Percentiles rank a stretch among this genome's conserved stretches.
These are phyloP conservation scores for Penstemon barbatus DNA, from an alignment of 257 asterid genomes.

Conservation along the genomic window DNA sequence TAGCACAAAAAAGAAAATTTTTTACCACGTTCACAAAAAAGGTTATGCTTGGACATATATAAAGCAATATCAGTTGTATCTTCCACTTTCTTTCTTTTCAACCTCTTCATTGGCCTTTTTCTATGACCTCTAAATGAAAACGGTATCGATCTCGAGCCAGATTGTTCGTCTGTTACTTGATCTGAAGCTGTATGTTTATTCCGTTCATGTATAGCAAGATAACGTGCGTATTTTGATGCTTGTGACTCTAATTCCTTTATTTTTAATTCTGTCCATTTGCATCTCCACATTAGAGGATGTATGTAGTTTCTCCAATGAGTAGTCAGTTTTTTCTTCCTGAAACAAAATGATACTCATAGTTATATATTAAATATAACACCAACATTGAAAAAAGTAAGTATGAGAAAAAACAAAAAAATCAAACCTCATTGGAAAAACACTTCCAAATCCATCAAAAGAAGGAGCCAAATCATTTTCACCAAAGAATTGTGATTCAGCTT, in stretches of 20 bases:
- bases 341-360: neutral
- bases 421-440: conserved; percentile 73
- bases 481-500: conserved; percentile 71
- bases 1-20: conserved; percentile 17
- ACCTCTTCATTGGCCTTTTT: conserved; percentile 61
- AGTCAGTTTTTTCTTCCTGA: conserved; percentile 82
- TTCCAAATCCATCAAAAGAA: conserved; percentile 60
- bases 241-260: conserved; percentile 65
- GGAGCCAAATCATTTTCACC: conserved; percentile 54
- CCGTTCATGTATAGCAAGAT: conserved; percentile 42
- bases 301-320: conserved; percentile 82
- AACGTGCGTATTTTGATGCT: conserved; percentile 56
- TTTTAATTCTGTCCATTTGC: conserved; percentile 86
- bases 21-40: conserved; percentile 69
- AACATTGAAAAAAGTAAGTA: neutral
- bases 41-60: conserved; percentile 67
- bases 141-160: conserved; percentile 61
- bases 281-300: conserved; percentile 90
- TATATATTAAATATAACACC: neutral
- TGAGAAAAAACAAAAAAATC: conserved; percentile 9
- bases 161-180: conserved; percentile 45
- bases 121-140: conserved; percentile 38
- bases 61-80: conserved; percentile 46
- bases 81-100: conserved; percentile 72
- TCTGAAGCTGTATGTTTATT: conserved; percentile 43